Conservation (phyloP, 208 protist genomes). For the Strigomonas culicis region DNA sequence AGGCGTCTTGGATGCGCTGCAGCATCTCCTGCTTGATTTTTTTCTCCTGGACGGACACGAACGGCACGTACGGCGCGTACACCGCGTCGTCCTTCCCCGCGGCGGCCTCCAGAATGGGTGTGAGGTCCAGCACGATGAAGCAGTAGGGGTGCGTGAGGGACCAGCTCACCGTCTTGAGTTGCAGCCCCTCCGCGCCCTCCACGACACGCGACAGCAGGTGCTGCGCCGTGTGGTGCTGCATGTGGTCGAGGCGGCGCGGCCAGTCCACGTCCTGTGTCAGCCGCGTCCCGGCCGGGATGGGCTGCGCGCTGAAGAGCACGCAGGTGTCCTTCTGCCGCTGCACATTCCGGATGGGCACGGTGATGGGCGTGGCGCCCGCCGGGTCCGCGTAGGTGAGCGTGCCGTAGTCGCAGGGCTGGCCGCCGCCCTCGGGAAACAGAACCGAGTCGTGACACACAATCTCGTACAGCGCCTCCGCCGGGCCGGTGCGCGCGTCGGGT, state of each 20-base stretch:
- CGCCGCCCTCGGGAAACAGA: constrained; percentile 87
- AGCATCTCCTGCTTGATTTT: constrained; percentile 53
- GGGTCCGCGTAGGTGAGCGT: constrained; percentile 18
- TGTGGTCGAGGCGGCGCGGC: constrained; percentile 83
- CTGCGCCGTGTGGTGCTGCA: constrained; percentile 92
- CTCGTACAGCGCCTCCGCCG: constrained; percentile 30
- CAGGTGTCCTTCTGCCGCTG: constrained; percentile 61
- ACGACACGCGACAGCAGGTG: constrained; percentile 84
- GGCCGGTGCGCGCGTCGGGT: constrained; percentile 1
- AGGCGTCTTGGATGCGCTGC: constrained; percentile 41
- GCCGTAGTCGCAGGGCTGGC: constrained; percentile 85
- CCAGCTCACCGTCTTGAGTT: constrained; percentile 81
- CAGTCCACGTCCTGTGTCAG: constrained; percentile 75
- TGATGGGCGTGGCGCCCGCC: constrained; percentile 6
- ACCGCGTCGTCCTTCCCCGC: background rate
- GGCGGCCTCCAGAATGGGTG: constrained; percentile 20
- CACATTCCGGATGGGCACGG: constrained; percentile 28
- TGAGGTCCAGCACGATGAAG: constrained; percentile 67
- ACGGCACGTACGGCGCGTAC: background rate
- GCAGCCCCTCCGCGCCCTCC: constrained; percentile 34
- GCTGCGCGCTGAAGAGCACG: constrained; percentile 33
- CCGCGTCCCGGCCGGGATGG: constrained; percentile 34
- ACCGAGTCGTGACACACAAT: constrained; percentile 76
- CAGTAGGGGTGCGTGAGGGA: constrained; percentile 64
- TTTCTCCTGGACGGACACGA: constrained; percentile 38